Evolutionary conservation across 1,284 basidiomycete genomes (phyloP).

Genomic region (Agaricales sp.): DNA sequence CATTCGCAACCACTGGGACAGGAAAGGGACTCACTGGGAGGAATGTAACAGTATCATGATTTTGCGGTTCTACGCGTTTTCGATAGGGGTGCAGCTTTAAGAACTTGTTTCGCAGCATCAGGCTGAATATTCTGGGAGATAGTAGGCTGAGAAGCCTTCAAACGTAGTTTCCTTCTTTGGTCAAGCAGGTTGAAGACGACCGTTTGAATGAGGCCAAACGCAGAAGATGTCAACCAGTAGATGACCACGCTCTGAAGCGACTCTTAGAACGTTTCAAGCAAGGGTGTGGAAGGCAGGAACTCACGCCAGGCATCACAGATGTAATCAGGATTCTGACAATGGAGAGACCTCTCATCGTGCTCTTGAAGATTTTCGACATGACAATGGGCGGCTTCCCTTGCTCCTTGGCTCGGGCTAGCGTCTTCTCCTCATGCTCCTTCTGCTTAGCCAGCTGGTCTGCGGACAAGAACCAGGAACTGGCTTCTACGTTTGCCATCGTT

Average conservation of each 20-base stretch:
- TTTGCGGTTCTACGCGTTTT: background rate
- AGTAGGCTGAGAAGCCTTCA: conserved; percentile 10
- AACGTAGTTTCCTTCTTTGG: conserved; percentile 28
- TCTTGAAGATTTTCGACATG: conserved; percentile 50
- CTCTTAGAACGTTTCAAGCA: conserved; percentile 7
- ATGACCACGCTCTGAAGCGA: conserved; percentile 55
- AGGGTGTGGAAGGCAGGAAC: conserved; percentile 15
- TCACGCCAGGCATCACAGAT: conserved; percentile 70
- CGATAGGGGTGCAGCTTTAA: background rate
- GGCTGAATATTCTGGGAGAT: conserved; percentile 5
- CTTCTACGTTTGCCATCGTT: conserved; percentile 72
- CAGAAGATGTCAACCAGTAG: conserved; percentile 80
- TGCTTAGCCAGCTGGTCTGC: conserved; percentile 39
- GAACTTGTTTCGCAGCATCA: background rate
- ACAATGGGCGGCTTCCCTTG: conserved; percentile 32
- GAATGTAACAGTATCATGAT: background rate
- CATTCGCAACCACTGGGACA: conserved; percentile 28
- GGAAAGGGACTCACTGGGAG: background rate
- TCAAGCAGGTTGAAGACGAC: conserved; percentile 65
- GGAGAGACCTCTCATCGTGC: conserved; percentile 48
- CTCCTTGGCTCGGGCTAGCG: conserved; percentile 30
- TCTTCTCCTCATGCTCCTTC: conserved; percentile 33
- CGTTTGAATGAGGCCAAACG: conserved; percentile 72
- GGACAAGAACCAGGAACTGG: conserved; percentile 57
- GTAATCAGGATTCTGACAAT: conserved; percentile 69